Conservation (phyloP, 2,329 filamentous ascomycete species). For the Phyllosticta citriasiana region DNA sequence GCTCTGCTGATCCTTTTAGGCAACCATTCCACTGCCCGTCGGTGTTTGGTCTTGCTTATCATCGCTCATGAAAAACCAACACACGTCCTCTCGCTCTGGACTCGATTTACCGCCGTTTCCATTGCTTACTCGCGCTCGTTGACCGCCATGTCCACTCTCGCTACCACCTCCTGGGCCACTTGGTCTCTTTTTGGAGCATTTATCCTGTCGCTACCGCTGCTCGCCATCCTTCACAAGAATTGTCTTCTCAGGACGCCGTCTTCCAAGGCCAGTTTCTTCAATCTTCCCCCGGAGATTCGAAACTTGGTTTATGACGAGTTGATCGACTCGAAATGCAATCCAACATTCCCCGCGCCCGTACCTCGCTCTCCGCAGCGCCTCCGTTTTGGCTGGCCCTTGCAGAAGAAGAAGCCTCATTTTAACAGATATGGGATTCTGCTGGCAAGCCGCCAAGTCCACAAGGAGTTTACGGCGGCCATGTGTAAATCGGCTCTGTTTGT, state of each 20-base stretch:
- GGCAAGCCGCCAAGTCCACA: constrained; percentile 23
- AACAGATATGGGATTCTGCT: constrained; percentile 15
- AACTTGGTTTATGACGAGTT: constrained; percentile 14
- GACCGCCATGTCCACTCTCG: background rate
- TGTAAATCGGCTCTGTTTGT: constrained; percentile 23
- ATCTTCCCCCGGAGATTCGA: constrained; percentile 11
- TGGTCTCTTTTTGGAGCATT: constrained; percentile 2
- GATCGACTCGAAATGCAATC: constrained; percentile 1
- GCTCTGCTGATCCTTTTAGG: constrained; percentile 6
- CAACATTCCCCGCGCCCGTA: background rate
- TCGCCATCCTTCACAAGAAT: background rate
- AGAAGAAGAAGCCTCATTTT: background rate
- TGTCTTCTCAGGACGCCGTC: background rate
- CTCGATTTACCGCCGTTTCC: no score
- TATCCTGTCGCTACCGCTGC: constrained; percentile 9
- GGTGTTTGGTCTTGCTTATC: background rate
- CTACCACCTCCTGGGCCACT: background rate
- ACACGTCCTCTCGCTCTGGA: background rate
- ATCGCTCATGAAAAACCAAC: background rate
- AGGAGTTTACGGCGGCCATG: constrained; percentile 25
- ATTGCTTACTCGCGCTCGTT: background rate
- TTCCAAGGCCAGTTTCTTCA: constrained; percentile 9
- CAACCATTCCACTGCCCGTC: background rate
- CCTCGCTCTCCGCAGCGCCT: background rate
- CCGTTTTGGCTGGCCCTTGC: background rate